A percentile compares a stretch with the other conserved stretches of the same genome.
phyloP scores from a whole-genome alignment of 805 yeast genomes.

The Candida sithepensis region DNA sequence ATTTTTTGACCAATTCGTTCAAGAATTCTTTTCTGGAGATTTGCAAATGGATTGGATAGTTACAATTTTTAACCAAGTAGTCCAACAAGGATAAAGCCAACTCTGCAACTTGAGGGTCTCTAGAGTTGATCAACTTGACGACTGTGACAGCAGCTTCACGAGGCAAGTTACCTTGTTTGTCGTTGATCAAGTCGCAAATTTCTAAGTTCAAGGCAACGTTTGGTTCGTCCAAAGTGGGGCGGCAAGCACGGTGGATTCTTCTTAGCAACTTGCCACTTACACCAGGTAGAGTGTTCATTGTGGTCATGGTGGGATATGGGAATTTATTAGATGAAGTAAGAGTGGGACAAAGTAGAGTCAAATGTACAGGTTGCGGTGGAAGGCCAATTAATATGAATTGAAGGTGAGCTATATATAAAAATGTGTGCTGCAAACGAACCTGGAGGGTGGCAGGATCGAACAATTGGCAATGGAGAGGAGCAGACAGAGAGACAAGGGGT shows the following conservation, averaged over 20 bases:
- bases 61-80: constrained; percentile 93
- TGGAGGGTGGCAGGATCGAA: too few relatives aligned
- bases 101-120: constrained; percentile 85
- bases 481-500: too few relatives aligned
- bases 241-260: constrained; percentile 68
- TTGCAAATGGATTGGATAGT: constrained; percentile 94
- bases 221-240: constrained; percentile 79
- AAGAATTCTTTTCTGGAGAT: constrained; percentile 92
- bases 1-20: constrained; percentile 86
- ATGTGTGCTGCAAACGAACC: too few relatives aligned
- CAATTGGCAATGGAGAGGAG: too few relatives aligned
- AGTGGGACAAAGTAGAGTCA: not conserved
- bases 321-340: not conserved
- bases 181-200: constrained; percentile 89
- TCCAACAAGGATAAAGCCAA: constrained; percentile 68
- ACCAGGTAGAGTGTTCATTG: constrained; percentile 23
- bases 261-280: constrained; percentile 35
- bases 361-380: not conserved
- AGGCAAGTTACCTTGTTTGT: constrained; percentile 86
- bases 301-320: not conserved
- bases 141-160: constrained; percentile 89
- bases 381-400: too few relatives aligned
- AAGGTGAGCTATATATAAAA: too few relatives aligned
- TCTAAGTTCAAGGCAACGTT: constrained; percentile 85
- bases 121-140: constrained; percentile 75